Evolutionary conservation across 78 protist species (phyloP).

Genomic region (Dictyostelium discoideum): DNA sequence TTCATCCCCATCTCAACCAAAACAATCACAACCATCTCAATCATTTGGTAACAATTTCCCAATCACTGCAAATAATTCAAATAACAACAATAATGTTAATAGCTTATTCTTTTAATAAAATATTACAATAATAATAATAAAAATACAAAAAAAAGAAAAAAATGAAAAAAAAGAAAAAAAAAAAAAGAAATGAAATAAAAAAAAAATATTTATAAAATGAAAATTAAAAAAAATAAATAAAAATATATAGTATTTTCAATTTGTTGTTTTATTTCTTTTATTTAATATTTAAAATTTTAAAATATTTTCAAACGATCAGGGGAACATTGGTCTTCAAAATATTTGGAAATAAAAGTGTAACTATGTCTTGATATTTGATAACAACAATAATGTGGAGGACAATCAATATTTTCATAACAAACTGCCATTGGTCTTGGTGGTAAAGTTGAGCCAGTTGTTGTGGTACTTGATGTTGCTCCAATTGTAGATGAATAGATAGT

Average conservation of each 20-base stretch:
- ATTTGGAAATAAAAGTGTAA: not conserved
- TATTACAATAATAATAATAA: not conserved
- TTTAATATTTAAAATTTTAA: too few species aligned
- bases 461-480: not conserved
- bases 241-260: not conserved
- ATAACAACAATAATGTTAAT: slow-evolving; percentile 11
- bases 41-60: not conserved
- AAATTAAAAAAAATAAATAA: not conserved
- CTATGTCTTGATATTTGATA: not conserved
- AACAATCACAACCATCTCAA: not conserved
- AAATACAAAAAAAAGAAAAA: not conserved
- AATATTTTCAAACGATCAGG: not conserved
- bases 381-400: not conserved
- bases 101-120: slow-evolving; percentile 23
- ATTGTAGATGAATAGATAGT: not conserved
- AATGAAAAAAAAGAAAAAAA: not conserved
- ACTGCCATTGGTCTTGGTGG: not conserved
- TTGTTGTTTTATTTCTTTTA: too few species aligned
- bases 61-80: slow-evolving; percentile 9
- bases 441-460: not conserved
- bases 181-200: not conserved
- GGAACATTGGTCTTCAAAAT: slow-evolving; percentile 5
- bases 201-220: not conserved
- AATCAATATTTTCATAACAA: not conserved
- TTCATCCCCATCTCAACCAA: slow-evolving; percentile 31